Evolutionary conservation across 2,329 filamentous ascomycete species (phyloP).

Genomic region (Penicillium italicum): DNA sequence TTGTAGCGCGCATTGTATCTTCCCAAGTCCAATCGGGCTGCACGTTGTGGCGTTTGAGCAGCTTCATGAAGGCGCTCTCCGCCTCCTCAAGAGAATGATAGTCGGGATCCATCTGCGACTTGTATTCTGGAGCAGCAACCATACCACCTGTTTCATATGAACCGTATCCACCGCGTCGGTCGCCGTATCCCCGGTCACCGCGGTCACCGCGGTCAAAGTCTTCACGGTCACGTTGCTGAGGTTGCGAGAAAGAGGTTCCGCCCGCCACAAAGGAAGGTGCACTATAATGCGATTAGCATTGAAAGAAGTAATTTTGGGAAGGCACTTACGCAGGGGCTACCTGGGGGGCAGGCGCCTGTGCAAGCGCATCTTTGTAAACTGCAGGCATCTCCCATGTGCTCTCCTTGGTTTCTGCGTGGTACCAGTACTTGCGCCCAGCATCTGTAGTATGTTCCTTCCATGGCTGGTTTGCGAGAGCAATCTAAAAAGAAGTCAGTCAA

Average conservation of each 20-base stretch:
- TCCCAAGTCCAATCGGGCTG: constrained; percentile 93
- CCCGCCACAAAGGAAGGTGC: constrained; percentile 59
- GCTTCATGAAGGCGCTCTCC: constrained; percentile 87
- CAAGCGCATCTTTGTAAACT: constrained; percentile 70
- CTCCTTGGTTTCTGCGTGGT: constrained; percentile 84
- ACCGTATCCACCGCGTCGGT: constrained; percentile 48
- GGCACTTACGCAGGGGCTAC: constrained; percentile 47
- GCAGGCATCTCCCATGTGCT: constrained; percentile 95
- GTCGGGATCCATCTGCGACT: constrained; percentile 63
- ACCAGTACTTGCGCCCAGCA: constrained; percentile 90
- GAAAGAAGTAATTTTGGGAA: not conserved
- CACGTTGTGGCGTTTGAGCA: constrained; percentile 78
- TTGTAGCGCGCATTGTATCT: constrained; percentile 77
- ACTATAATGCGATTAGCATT: constrained; percentile 42
- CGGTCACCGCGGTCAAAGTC: constrained; percentile 40
- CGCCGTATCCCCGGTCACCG: constrained; percentile 26
- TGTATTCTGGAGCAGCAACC: constrained; percentile 35
- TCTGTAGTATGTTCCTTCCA: constrained; percentile 92
- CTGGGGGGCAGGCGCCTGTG: constrained; percentile 49
- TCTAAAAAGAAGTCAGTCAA: constrained; percentile 49
- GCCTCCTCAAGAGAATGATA: constrained; percentile 80
- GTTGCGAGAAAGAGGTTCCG: constrained; percentile 45
- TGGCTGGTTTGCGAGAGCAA: constrained; percentile 73
- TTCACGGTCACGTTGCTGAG: constrained; percentile 47
- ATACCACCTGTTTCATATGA: constrained; percentile 42